Percentiles rank a stretch among this genome's conserved stretches.
Evolutionary conservation across 176 grass and related monocot genomes (phyloP).

Genomic region (Olyra latifolia): DNA sequence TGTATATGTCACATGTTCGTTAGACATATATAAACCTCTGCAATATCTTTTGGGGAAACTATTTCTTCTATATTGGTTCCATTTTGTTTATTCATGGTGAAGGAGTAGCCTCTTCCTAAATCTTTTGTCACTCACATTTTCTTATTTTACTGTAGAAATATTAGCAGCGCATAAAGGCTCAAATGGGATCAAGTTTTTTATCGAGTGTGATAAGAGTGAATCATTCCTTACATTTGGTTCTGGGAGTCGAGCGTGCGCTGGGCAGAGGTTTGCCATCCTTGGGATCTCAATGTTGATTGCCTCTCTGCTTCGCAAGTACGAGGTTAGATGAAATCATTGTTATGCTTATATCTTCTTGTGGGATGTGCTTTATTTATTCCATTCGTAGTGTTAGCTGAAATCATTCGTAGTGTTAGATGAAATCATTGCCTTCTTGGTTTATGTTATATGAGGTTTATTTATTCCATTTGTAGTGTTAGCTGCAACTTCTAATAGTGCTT

Average conservation of each 20-base stretch:
- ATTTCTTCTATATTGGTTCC: background rate
- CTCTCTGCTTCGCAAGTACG: constrained; percentile 58
- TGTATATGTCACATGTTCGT: background rate
- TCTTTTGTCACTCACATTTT: background rate
- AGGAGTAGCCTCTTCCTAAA: background rate
- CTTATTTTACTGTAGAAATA: constrained; percentile 30
- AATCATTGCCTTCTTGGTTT: constrained; percentile 3
- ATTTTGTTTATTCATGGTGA: background rate
- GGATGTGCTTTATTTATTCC: background rate
- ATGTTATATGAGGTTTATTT: background rate
- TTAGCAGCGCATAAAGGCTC: constrained; percentile 38
- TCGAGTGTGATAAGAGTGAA: constrained; percentile 39
- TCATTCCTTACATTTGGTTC: constrained; percentile 88
- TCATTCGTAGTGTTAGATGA: too few species aligned
- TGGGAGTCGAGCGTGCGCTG: constrained; percentile 70
- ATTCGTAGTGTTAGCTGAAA: background rate
- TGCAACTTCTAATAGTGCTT: background rate
- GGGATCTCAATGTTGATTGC: constrained; percentile 70
- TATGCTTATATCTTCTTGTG: background rate
- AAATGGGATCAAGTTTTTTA: constrained; percentile 24
- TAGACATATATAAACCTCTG: background rate
- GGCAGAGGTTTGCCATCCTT: constrained; percentile 74
- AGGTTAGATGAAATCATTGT: constrained; percentile 52
- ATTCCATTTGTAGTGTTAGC: background rate
- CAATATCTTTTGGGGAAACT: background rate